Conservation (phyloP, 2,329 filamentous ascomycete species). For the Tolypocladium guangdongense region DNA sequence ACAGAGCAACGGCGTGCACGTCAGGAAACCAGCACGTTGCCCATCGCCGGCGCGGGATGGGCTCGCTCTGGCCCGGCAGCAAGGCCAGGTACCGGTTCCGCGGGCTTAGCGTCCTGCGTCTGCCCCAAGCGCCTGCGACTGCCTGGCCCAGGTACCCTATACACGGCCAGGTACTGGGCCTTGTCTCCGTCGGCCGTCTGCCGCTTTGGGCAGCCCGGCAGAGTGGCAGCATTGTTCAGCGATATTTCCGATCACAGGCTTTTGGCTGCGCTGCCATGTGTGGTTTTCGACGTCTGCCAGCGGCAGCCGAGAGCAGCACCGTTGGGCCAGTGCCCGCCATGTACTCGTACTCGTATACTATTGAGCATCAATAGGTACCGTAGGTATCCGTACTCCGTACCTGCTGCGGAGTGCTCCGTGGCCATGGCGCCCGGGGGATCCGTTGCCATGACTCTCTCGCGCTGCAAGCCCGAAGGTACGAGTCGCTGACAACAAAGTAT, state of each 20-base stretch:
- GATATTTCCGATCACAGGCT: not conserved
- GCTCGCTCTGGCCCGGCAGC: not conserved
- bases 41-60: not conserved
- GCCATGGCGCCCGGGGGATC: not conserved
- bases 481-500: not conserved
- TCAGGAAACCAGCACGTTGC: not conserved
- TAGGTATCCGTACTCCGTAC: no score
- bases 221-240: not conserved
- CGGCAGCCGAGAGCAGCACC: no score
- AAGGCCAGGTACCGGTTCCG: not conserved
- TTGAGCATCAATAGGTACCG: no score
- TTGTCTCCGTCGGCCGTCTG: no score
- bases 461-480: not conserved
- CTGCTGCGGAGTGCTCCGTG: no score
- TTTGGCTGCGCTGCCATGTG: no score
- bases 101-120: not conserved
- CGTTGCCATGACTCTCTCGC: not conserved
- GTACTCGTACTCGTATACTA: no score
- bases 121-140: no score
- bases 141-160: not conserved
- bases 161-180: not conserved
- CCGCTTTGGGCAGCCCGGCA: no score
- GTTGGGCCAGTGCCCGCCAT: no score
- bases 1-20: no score
- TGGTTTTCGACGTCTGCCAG: no score